phyloP scores from a whole-genome alignment of 352 stramenopile genomes.

The Phytophthora quininea region DNA sequence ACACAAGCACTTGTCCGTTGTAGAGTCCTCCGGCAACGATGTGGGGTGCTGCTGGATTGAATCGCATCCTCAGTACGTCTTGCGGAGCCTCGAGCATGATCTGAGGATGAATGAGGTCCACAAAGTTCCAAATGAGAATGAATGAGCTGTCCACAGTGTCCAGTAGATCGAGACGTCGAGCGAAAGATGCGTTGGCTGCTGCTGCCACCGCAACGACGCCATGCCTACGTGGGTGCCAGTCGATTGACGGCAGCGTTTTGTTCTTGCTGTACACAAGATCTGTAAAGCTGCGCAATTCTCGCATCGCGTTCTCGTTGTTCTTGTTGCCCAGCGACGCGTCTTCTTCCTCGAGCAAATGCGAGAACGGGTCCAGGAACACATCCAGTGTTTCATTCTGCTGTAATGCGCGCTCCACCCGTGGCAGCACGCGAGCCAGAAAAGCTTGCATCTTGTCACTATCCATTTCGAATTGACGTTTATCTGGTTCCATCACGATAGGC shows the following conservation, averaged over 20 bases:
- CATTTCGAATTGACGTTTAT: constrained; percentile 55
- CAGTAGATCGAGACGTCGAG: constrained; percentile 79
- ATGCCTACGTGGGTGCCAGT: constrained; percentile 92
- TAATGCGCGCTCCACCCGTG: constrained; percentile 72
- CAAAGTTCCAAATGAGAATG: constrained; percentile 95
- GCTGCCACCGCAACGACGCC: constrained; percentile 89
- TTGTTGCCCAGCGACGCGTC: constrained; percentile 69
- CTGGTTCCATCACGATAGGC: constrained; percentile 57
- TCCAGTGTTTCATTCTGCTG: constrained; percentile 90
- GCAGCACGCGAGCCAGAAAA: constrained; percentile 70
- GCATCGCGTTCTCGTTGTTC: constrained; percentile 89
- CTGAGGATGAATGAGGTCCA: constrained; percentile 93
- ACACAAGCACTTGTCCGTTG: constrained; percentile 92
- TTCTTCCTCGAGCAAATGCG: constrained; percentile 68
- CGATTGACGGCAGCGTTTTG: constrained; percentile 87
- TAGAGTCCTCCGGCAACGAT: constrained; percentile 82
- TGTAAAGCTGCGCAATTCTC: constrained; percentile 92
- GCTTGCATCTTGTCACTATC: constrained; percentile 70
- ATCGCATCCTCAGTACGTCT: constrained; percentile 88
- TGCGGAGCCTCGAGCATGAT: constrained; percentile 93
- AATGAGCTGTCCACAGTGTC: constrained; percentile 87
- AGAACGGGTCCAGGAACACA: constrained; percentile 83
- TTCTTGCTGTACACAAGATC: constrained; percentile 95
- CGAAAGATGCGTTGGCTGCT: constrained; percentile 78
- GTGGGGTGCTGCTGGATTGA: constrained; percentile 89